Base-by-base conservation (phyloP, 179 eudicot species). In the Carnegiea gigantea region DNA sequence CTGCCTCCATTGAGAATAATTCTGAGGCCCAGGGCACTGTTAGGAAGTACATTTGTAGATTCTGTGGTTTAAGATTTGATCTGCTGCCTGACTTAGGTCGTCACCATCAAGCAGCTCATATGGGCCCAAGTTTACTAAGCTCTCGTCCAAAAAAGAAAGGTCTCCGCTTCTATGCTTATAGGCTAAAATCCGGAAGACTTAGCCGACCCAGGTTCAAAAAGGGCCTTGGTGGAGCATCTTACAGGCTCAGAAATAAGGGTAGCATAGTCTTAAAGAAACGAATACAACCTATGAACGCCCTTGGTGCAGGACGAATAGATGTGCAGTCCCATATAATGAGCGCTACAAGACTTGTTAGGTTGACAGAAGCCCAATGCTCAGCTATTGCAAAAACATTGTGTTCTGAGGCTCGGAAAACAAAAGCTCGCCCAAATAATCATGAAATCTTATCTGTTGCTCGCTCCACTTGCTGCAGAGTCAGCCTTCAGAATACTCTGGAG, bases 91-190 rank as follows among this genome's bases (percentile, higher is more conserved):
- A 96, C 83, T 93, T 96, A 77, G 99, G 99, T n/a, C 96, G 98
- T 53, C 99, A 96, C 84, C 98, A 96, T 88, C 99, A 95, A 87
- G 98, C 98, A 80, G 98, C 95, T 83, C 99, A 96, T 86, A 93
- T 89, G 95, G 91, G 89, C 38, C 86, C 92, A 70, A 86, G 74
- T 80, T 79, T 92, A 77, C 81, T 84, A 10, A 84, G 83, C 46
- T 84, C 92, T 74, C 88, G 88, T 57, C 86, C 87, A 44, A 82
- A 87, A 40, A 94, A 87, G 88, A 94, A 89, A 85, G 93, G 97
- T 78, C 84, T 92, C 65, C 94, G 87, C 81, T 91, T 85, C 78
- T 90, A 89, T 85, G 88, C 97, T 12, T 89, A 92, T 77, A 95
- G 91, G 83, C 80, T 96, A 73, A 95, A 96, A 86, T 89, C 99